Conservation (phyloP, 2,329 filamentous ascomycete genomes). For the Bipolaris bicolor region DNA sequence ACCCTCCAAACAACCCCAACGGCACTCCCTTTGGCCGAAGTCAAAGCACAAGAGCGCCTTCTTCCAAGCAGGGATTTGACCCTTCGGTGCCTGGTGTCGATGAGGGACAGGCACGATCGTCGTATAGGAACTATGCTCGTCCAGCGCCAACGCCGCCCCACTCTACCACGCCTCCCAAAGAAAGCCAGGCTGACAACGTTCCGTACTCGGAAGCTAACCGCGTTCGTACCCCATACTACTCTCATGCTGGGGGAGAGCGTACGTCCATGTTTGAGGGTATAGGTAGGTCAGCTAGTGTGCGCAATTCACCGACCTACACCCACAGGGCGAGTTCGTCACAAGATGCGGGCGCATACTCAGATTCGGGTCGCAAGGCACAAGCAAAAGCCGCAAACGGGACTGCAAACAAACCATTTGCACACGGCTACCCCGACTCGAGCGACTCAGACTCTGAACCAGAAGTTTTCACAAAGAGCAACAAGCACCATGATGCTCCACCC, state of each 20-base stretch:
- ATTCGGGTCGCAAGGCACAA: constrained; percentile 39
- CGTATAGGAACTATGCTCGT: constrained; percentile 50
- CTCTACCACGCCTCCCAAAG: constrained; percentile 25
- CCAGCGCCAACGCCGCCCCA: constrained; percentile 42
- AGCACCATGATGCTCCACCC: constrained; percentile 23
- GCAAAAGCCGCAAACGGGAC: constrained; percentile 33
- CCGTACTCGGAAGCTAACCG: constrained; percentile 56
- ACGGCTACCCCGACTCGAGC: constrained; percentile 43
- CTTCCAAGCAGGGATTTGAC: constrained; percentile 63
- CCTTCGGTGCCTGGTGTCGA: constrained; percentile 65
- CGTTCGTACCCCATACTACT: constrained; percentile 60
- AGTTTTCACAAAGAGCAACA: constrained; percentile 23
- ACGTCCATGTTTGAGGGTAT: constrained; percentile 62
- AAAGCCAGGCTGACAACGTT: constrained; percentile 32
- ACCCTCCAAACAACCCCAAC: constrained; percentile 39
- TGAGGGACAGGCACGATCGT: constrained; percentile 63
- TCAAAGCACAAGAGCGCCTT: constrained; percentile 53
- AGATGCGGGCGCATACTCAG: constrained; percentile 37
- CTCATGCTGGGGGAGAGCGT: constrained; percentile 61
- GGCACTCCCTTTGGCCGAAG: constrained; percentile 49
- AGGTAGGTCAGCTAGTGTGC: constrained; percentile 60
- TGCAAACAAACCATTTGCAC: constrained; percentile 29
- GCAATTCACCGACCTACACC: constrained; percentile 52
- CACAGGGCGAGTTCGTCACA: constrained; percentile 31
- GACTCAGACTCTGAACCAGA: constrained; percentile 39